phyloP scores from a whole-genome alignment of 371 early-diverging fungal species.

The Actinomucor elegans region DNA sequence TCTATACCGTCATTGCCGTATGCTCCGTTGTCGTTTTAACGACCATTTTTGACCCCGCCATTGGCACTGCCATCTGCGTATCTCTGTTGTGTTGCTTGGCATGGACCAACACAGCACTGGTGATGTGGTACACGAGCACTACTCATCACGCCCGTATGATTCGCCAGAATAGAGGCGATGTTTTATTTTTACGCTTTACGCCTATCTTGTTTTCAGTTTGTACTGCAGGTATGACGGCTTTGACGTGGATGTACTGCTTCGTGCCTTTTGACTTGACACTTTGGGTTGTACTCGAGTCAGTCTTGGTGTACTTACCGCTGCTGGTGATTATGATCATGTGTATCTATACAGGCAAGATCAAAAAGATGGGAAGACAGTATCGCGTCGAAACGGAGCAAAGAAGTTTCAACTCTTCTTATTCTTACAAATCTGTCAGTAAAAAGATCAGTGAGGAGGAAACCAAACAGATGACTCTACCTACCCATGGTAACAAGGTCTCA shows the following conservation, averaged over 20 bases:
- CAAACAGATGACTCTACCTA: background rate
- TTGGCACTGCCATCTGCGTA: conserved; percentile 15
- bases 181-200: conserved; percentile 17
- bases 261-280: background rate
- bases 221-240: conserved; percentile 21
- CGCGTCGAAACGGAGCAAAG: conserved; percentile 10
- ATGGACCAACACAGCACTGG: background rate
- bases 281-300: conserved; percentile 19
- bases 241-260: conserved; percentile 25
- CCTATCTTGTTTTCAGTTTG: conserved; percentile 20
- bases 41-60: background rate
- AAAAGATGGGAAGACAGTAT: conserved; percentile 23
- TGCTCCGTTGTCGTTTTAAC: conserved; percentile 4
- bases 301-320: conserved; percentile 18
- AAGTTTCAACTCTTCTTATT: background rate
- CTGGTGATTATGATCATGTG: conserved; percentile 18
- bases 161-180: conserved; percentile 20
- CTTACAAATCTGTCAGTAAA: conserved; percentile 8
- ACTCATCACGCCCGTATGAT: conserved; percentile 14
- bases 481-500: too few relatives aligned
- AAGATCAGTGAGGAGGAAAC: conserved; percentile 4
- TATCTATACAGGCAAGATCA: conserved; percentile 18
- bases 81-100: conserved; percentile 2
- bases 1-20: conserved; percentile 7
- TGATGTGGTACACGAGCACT: conserved; percentile 12